These are phyloP conservation scores for Cladophialophora carrionii DNA, from an alignment of 2,329 filamentous ascomycete genomes.

Conservation along the genomic window DNA sequence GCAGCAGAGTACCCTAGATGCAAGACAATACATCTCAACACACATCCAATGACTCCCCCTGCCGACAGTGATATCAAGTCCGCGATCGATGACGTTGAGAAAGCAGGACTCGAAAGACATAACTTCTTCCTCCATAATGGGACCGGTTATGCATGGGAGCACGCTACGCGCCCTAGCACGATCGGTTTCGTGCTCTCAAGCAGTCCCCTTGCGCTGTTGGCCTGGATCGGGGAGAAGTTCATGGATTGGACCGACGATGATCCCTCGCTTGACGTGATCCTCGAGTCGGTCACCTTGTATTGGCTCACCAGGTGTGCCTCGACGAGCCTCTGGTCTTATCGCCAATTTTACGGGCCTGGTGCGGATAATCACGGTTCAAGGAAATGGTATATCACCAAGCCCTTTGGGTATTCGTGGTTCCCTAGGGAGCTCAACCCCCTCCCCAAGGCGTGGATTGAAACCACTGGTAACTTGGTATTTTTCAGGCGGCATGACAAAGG, in stretches of 20 bases:
- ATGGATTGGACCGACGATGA: slow-evolving; percentile 45
- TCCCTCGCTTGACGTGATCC: slow-evolving; percentile 41
- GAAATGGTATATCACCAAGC: slow-evolving; percentile 46
- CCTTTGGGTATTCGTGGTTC: slow-evolving; percentile 54
- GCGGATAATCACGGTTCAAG: slow-evolving; percentile 2
- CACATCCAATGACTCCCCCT: slow-evolving; percentile 24
- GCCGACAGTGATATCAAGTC: not conserved
- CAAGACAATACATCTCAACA: slow-evolving; percentile 41
- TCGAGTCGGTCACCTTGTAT: slow-evolving; percentile 44
- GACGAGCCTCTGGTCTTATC: slow-evolving; percentile 42
- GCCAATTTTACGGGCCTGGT: slow-evolving; percentile 18
- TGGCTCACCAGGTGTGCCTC: slow-evolving; percentile 42
- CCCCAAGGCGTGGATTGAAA: slow-evolving; percentile 42
- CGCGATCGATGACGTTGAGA: slow-evolving; percentile 42
- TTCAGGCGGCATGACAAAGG: slow-evolving; percentile 42
- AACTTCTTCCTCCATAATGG: slow-evolving; percentile 48
- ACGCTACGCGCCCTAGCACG: slow-evolving; percentile 59
- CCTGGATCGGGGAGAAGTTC: slow-evolving; percentile 53
- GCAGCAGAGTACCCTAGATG: slow-evolving; percentile 51
- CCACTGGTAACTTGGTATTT: slow-evolving; percentile 30
- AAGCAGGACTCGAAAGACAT: slow-evolving; percentile 42
- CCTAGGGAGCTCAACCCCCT: slow-evolving; percentile 48
- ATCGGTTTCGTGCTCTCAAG: slow-evolving; percentile 59
- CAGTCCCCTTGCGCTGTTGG: slow-evolving; percentile 60
- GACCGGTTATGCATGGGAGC: slow-evolving; percentile 56